Evolutionary conservation across 1,139 yeast species (phyloP), one percentile per base, ranked within the genome.

Genomic region (Blastobotrys illinoisensis): DNA sequence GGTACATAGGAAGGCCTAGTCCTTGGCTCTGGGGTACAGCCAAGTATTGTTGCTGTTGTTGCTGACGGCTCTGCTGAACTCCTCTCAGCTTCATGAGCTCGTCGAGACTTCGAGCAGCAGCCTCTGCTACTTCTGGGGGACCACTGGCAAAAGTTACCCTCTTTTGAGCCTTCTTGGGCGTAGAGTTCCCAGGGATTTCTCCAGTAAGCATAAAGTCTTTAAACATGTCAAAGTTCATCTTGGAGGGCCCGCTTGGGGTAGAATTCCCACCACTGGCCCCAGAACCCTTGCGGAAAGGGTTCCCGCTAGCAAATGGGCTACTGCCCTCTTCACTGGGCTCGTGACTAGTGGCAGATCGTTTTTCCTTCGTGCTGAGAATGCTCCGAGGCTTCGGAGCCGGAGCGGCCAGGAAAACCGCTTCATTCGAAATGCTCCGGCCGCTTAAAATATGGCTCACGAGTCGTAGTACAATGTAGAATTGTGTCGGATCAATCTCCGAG

Each of bases 81-180:
- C 56, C 61, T 19, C 64, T 60, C 58, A 71, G 74, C 9, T 74
- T 60, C 59, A 72, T 56, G 45, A 71, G 65, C 57, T 71, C 75
- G 47, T 69, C 71, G 70, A 71, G 67, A 44, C 70, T 65, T 49
- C 75, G 55, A 16, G 72, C 74, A 1, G 75, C 75, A 0, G 75
- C 75, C 55, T 71, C 74, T 1, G 74, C 71, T 11, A 71, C 72
- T 56, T 70, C 66, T 2, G 74, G 74, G 9, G 74, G 74, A 21
- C 60, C 62, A n/a, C 63, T 60, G 54, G 70, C 67, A 54, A 71
- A 71, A 5, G 73, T 69, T n/a, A 71, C 75, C 46, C 70, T 62
- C 58, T 71, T 65, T 47, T 56, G 58, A 47, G 56, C 43, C 24
- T 61, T 54, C 16, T 54, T 53, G 2, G 54, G 57, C 16, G 58